Evolutionary conservation across 2,329 filamentous ascomycete genomes (phyloP), one percentile per base, ranked within the genome.

Genomic region (Zymoseptoria ardabiliae): DNA sequence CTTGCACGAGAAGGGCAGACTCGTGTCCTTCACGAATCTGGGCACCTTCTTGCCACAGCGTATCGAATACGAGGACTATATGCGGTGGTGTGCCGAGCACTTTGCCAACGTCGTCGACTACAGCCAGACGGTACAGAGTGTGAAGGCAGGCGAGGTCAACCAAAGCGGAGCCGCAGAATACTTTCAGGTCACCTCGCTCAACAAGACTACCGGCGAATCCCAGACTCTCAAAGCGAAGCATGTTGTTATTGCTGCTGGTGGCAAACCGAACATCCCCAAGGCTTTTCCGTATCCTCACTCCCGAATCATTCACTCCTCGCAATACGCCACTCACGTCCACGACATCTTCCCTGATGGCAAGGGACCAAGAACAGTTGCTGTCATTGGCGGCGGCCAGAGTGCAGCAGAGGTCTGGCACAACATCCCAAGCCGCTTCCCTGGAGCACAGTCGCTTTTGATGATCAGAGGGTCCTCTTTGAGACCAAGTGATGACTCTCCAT

Each of bases 381-480:
- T 97, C 10, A 80, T 97, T 49, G 93, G 93, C 8, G 90, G 86
- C 53, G 93, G 94, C 1, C 93, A 99, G 78, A 95, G 90, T 72
- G 91, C 91, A 2, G 93, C 93, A 9, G 93, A 99, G 78, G 96
- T 97, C 69, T 97, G 95, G 78, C 88, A 90, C 77, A 92, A 96
- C 74, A 78, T 97, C 54, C 88, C 93, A 69, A 81, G 79, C 48
- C 79, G 90, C 53, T 97, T 95, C 72, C 91, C 91, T 48, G 91
- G 93, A 71, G 85, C 89, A 25, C 82, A 84, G 67, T 92, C 91
- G 0, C 83, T 80, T 41, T 76, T 99, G 59, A 78, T 97, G 61
- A 93, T 96, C 80, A 86, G 90, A 66, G 87, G 87, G 50, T 85
- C 91, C 63, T 91, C 93, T 58, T 77, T 99, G 61, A 86, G 89